Conservation (phyloP, 2,329 filamentous ascomycete species). For the Camillea tinctor region DNA sequence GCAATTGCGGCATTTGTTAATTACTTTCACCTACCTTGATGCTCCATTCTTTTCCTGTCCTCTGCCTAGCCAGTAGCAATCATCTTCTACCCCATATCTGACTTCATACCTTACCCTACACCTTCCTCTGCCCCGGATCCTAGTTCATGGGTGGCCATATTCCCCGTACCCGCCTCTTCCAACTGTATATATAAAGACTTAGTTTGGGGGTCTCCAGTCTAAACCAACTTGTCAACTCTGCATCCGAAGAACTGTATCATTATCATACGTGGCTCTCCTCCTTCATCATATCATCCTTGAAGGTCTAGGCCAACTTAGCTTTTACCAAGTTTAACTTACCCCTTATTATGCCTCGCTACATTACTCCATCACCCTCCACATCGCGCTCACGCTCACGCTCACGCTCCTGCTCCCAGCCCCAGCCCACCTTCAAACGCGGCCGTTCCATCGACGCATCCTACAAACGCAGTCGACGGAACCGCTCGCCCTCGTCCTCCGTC, state of each 20-base stretch:
- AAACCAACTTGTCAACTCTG: no score
- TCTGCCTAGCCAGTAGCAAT: neutral
- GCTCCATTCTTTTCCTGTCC: neutral
- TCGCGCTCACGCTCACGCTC: constrained; percentile 19
- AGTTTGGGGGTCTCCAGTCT: no score
- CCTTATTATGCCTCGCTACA: constrained; percentile 19
- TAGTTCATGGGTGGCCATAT: no score
- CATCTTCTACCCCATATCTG: neutral
- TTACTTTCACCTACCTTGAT: neutral
- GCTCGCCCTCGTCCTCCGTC: neutral
- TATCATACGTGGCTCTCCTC: no score
- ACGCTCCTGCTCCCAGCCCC: constrained; percentile 3
- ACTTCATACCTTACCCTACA: neutral
- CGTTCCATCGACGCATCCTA: neutral
- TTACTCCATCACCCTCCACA: constrained; percentile 21
- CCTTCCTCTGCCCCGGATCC: no score
- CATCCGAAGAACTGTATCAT: no score
- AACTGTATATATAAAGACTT: no score
- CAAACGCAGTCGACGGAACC: neutral
- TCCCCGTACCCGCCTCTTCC: no score
- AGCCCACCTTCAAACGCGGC: neutral
- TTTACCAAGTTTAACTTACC: neutral
- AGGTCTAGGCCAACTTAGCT: neutral
- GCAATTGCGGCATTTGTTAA: neutral
- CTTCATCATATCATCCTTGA: neutral